Evolutionary conservation across 1,284 basidiomycete genomes (phyloP), one percentile per base, ranked within the genome.

Genomic region (Malassezia obtusa): DNA sequence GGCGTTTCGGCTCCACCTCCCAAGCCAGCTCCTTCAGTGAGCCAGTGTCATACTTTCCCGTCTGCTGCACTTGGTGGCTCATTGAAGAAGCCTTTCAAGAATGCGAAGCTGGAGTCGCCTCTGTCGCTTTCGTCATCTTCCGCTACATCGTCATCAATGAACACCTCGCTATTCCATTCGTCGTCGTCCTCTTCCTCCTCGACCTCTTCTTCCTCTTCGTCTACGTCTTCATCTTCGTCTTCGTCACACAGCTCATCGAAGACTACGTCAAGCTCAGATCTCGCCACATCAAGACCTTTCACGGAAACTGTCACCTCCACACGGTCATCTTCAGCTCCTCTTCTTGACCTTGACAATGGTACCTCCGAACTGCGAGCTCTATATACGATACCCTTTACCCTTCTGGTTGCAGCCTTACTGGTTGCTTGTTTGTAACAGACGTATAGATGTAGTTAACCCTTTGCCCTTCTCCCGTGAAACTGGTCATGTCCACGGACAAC

Each of bases 51-150:
- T 8, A 22, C 41, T 2, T 56, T 56, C 36, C 31, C 31, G 11
- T 50, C 53, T 3, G 15, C 36, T n/a, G 8, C 17, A 7, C 17
- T 56, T 12, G 33, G 39, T 26, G 53, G 49, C 6, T 26, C 43
- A 14, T 10, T 56, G 14, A 47, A 30, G 17, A 9, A 45, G 8
- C 53, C 53, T 4, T 56, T 45, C 36, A 26, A 33, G 10, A 39
- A 41, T 17, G 53, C 44, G 4, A 39, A 17, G 12, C 33, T 30
- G 9, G 46, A 31, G 8, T 22, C 15, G 7, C 22, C 30, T 26
- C 6, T 45, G 4, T 17, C 43, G 17, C 8, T 30, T 22, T 21
- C 21, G 14, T n/a, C 28, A 8, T 55, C 39, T 1, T 9, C 44
- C 19, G 17, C 50, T 10, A 14, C 43, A 14, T 4, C 26, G 30